Evolutionary conservation across 2,329 filamentous ascomycete species (phyloP).

Genomic region (Colletotrichum sp.): DNA sequence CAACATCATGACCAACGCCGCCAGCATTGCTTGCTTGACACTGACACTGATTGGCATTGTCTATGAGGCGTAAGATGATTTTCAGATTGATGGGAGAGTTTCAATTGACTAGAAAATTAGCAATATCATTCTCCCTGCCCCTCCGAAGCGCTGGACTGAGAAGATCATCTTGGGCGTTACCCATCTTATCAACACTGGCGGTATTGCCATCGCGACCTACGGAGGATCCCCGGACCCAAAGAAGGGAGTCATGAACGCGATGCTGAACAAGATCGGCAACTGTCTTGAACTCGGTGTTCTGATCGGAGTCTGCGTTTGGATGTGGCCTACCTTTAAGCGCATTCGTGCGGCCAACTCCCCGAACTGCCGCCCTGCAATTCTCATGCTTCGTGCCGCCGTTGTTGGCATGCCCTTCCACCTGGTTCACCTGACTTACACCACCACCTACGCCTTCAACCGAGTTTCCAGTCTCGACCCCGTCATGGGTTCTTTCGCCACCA

Average conservation of each 20-base stretch:
- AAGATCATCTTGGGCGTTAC: conserved; percentile 27
- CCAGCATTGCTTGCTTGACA: conserved; percentile 29
- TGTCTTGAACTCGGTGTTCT: conserved; percentile 26
- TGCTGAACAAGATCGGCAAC: conserved; percentile 24
- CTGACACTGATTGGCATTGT: conserved; percentile 29
- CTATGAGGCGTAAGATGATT: conserved; percentile 29
- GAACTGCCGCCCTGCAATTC: conserved; percentile 20
- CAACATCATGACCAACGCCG: conserved; percentile 30
- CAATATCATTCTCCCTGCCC: conserved; percentile 23
- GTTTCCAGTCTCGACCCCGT: conserved; percentile 24
- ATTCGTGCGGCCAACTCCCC: conserved; percentile 2
- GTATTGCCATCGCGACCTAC: conserved; percentile 23
- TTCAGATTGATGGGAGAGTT: background rate
- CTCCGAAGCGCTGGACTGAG: conserved; percentile 18
- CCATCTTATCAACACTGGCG: conserved; percentile 25
- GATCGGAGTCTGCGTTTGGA: conserved; percentile 22
- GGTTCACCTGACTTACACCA: conserved; percentile 24
- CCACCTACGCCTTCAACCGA: conserved; percentile 25
- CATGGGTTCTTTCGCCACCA: conserved; percentile 24
- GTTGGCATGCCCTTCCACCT: conserved; percentile 26
- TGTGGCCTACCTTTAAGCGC: conserved; percentile 24
- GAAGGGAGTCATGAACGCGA: conserved; percentile 19
- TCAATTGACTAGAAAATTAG: background rate
- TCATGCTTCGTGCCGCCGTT: conserved; percentile 19
- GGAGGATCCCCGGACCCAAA: conserved; percentile 19